Base-by-base conservation (phyloP, 352 stramenopile species). In the Globisporangium carolinianum region DNA sequence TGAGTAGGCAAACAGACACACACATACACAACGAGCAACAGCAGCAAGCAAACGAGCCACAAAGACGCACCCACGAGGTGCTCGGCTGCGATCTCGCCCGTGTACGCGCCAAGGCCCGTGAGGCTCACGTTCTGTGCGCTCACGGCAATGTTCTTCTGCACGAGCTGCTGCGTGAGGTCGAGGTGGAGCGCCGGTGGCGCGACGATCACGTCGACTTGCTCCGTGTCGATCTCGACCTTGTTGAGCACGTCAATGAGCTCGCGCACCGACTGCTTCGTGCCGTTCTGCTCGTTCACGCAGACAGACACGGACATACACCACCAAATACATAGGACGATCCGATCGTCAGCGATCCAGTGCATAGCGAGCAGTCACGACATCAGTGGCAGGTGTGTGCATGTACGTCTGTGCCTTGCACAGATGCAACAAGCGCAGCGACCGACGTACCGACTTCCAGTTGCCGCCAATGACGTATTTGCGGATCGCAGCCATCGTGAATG, bases 361-460 rank as follows among this genome's bases (percentile, higher is more conserved):
- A n/a, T n/a, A n/a, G n/a, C n/a, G n/a, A n/a, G n/a, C n/a, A n/a
- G n/a, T n/a, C n/a, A n/a, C n/a, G n/a, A n/a, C n/a, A n/a, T n/a
- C n/a, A n/a, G n/a, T n/a, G n/a, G n/a, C n/a, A n/a, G n/a, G n/a
- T n/a, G 5, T 12, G 39, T 11, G 8, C 39, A 45, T 45, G 39
- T 12, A 11, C 5, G 14, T 45, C 8, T 11, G 14, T 6, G 10
- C 38, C 6, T 2, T 42, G 38, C 41, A n/a, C n/a, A 12, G 10
- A 46, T 6, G 41, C 41, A n/a, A 15, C 8, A 7, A 45, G 39
- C 7, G 39, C 5, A 42, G 38, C 10, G 38, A 4, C 3, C 12
- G 39, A 94, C 62, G 87, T 81, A 81, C 72, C 65, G 68, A 83
- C 78, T 97, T 97, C 89, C 91, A 97, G 72, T 97, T 97, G 64